Evolutionary conservation across 257 asterid genomes (phyloP), one percentile per base, ranked within the genome.

Genomic region (Hygrophila difformis): DNA sequence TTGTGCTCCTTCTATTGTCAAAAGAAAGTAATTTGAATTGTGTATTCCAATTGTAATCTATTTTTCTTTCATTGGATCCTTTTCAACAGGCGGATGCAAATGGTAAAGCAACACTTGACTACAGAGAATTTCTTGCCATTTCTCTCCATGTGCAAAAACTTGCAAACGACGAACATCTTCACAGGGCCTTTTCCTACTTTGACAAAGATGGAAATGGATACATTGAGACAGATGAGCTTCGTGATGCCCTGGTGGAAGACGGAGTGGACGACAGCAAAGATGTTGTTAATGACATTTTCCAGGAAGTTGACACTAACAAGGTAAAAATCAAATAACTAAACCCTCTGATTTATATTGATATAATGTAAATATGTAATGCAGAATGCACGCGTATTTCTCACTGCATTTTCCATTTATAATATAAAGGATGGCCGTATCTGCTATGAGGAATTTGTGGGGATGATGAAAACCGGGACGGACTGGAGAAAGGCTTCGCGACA

Each of bases 241-340:
- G 74, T 8, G 78, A 72, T 47, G 84, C 94, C 55, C 62, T 82
- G 61, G 70, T 63, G 79, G 94, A 87, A 71, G 96, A 82, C 16
- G 76, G 80, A 3, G 79, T 56, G 19, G 93, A 81, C 61, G 84
- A 82, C 56, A 68, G 89, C 65, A 51, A 76, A 34, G 76, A 77
- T 62, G 76, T 85, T 49, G 87, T 87, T 13, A n/a, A n/a, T n/a
- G n/a, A n/a, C n/a, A n/a, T n/a, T n/a, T n/a, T n/a, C n/a, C n/a
- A n/a, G n/a, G n/a, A 87, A 79, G 93, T 83, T 62, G 97, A 87
- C 75, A 77, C 89, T 0, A 85, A 87, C 72, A 87, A 87, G 97
- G 97, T 83, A 58, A 72, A 50, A 39, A 49, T n/a, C n/a, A n/a
- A n/a, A n/a, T n/a, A n/a, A n/a, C n/a, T 10, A 5, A 17, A 41